Percentiles rank a stretch among this genome's conserved stretches.
These are phyloP conservation scores for Mortierella sp. DNA, from an alignment of 371 early-diverging fungal genomes.

Conservation along the genomic window DNA sequence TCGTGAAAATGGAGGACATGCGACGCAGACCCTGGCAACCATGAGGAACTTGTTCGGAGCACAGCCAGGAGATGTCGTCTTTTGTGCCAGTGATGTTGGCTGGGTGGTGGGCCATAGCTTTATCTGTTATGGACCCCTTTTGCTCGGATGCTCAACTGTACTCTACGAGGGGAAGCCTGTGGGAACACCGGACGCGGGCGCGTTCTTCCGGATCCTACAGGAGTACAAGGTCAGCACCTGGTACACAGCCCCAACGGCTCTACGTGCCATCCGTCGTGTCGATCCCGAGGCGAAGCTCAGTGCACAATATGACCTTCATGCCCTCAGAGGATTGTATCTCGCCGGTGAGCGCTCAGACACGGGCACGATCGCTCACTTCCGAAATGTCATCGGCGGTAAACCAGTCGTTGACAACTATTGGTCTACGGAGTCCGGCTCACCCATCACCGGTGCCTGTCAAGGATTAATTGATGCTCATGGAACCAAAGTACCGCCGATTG, in stretches of 20 bases:
- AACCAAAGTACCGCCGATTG: conserved; percentile 41
- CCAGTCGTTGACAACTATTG: conserved; percentile 90
- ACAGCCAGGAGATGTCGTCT: conserved; percentile 77
- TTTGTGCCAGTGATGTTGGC: conserved; percentile 91
- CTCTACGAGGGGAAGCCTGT: conserved; percentile 93
- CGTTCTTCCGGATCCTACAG: conserved; percentile 85
- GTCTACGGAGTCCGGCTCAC: conserved; percentile 94
- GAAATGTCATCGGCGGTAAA: conserved; percentile 64
- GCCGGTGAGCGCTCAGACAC: conserved; percentile 94
- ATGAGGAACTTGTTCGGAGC: conserved; percentile 84
- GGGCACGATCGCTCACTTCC: conserved; percentile 79
- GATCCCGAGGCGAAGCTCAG: conserved; percentile 74
- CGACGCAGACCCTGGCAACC: conserved; percentile 83
- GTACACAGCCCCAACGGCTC: conserved; percentile 95
- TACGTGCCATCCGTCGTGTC: conserved; percentile 86
- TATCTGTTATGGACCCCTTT: conserved; percentile 92
- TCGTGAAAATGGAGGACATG: conserved; percentile 91
- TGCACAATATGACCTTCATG: conserved; percentile 67
- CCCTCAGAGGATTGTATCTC: conserved; percentile 81
- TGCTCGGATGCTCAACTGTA: conserved; percentile 87
- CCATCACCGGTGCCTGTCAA: conserved; percentile 79
- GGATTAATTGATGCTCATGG: conserved; percentile 61
- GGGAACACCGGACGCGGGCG: conserved; percentile 83
- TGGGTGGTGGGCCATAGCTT: conserved; percentile 96
- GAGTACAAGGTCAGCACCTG: conserved; percentile 83